Conservation (phyloP, 345 rosid species). For the Cardamine resedifolia region DNA sequence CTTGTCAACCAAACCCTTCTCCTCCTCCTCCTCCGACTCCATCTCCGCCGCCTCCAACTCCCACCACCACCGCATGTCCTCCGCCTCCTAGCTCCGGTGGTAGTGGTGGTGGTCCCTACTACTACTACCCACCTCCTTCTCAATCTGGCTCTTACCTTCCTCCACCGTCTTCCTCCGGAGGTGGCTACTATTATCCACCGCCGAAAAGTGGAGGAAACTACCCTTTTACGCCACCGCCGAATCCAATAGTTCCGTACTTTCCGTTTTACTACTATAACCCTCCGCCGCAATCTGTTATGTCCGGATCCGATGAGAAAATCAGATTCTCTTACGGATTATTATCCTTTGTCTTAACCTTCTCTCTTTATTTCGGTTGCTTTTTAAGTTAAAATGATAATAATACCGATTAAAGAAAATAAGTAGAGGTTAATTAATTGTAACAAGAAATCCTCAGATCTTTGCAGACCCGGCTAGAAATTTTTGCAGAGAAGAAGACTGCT, state of each 20-base stretch:
- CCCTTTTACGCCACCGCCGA: conserved; percentile 83
- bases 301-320: conserved; percentile 30
- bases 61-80: conserved; percentile 44
- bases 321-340: conserved; percentile 3
- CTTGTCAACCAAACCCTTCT: conserved; percentile 47
- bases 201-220: conserved; percentile 50
- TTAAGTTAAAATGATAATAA: neutral
- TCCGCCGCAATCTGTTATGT: conserved; percentile 47
- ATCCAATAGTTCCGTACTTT: conserved; percentile 95
- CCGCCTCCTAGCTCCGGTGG: conserved; percentile 60
- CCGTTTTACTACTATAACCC: conserved; percentile 80
- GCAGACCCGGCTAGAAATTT: conserved; percentile 4
- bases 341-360: neutral
- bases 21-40: conserved; percentile 64
- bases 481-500: conserved; percentile 21
- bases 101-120: conserved; percentile 41
- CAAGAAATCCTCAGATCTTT: conserved; percentile 14
- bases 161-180: conserved; percentile 58
- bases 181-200: conserved; percentile 54
- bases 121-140: conserved; percentile 72
- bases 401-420: neutral
- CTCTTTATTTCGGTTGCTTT: conserved; percentile 28
- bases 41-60: conserved; percentile 43
- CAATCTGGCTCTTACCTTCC: conserved; percentile 51
- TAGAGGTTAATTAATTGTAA: neutral